phyloP scores from a whole-genome alignment of 2,329 filamentous ascomycete species.

The Chrysoporthe deuterocubensis region DNA sequence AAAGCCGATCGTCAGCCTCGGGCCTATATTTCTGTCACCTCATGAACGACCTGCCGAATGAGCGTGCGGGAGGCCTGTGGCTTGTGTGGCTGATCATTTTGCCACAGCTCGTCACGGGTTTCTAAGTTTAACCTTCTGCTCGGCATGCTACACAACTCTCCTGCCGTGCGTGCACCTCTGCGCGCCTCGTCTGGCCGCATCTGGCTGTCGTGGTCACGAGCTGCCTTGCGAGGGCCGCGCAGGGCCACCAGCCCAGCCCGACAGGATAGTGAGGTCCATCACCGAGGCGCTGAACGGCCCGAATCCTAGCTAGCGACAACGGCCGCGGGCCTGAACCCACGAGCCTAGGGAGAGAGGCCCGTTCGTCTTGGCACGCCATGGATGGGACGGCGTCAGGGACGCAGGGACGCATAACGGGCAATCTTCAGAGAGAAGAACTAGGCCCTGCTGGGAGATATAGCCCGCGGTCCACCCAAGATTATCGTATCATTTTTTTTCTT shows the following conservation, averaged over 20 bases:
- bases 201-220: no score
- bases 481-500: background rate
- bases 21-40: background rate
- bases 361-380: conserved; percentile 7
- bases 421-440: conserved; percentile 9
- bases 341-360: background rate
- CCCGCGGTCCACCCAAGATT: background rate
- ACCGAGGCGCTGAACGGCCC: background rate
- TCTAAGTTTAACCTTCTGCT: background rate
- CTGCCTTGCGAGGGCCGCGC: no score
- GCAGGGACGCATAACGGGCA: conserved; percentile 10
- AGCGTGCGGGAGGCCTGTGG: conserved; percentile 27
- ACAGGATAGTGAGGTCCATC: background rate
- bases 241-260: background rate
- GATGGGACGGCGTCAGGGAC: background rate
- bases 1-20: no score
- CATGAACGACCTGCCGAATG: conserved; percentile 11
- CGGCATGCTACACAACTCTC: no score
- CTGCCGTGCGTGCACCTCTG: background rate
- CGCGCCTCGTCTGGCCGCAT: background rate
- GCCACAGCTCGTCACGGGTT: conserved; percentile 15
- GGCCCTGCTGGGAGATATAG: conserved; percentile 10
- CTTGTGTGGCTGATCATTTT: conserved; percentile 26
- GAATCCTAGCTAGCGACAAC: background rate
- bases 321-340: background rate